Evolutionary conservation across 768 basidiomycete species (phyloP).

Genomic region (Gloeophyllum trabeum): DNA sequence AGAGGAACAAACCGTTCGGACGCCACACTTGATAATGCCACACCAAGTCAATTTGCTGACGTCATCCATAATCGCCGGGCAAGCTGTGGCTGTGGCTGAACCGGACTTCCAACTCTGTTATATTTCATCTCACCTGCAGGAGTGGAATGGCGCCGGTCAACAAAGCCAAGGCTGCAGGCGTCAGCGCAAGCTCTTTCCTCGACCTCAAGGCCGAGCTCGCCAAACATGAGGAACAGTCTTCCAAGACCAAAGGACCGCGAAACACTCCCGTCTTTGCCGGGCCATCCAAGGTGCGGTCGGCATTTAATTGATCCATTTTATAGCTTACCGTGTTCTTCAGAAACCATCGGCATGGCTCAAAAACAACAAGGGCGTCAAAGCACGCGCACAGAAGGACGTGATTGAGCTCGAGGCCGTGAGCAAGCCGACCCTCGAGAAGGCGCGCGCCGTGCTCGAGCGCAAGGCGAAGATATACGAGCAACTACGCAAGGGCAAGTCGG

Average conservation of each 20-base stretch:
- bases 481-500: constrained; percentile 64
- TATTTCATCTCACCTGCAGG: too few relatives aligned
- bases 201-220: constrained; percentile 58
- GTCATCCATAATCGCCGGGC: too few relatives aligned
- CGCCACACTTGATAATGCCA: too few relatives aligned
- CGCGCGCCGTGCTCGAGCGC: constrained; percentile 58
- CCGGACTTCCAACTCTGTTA: too few relatives aligned
- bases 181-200: constrained; percentile 69
- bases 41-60: too few relatives aligned
- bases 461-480: constrained; percentile 80
- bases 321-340: constrained; percentile 29
- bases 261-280: constrained; percentile 27
- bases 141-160: constrained; percentile 36
- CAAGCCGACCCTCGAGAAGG: constrained; percentile 61
- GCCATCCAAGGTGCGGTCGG: constrained; percentile 36
- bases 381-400: constrained; percentile 49
- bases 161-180: constrained; percentile 58
- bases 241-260: constrained; percentile 54
- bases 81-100: too few relatives aligned
- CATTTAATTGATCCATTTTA: too few relatives aligned
- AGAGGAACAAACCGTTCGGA: too few relatives aligned
- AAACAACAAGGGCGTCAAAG: constrained; percentile 63
- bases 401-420: constrained; percentile 59
- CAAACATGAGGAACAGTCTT: constrained; percentile 47
- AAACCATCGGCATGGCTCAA: constrained; percentile 72